Conservation (phyloP, 225 moss, liverwort and hornwort species). For the Polytrichum formosum region DNA sequence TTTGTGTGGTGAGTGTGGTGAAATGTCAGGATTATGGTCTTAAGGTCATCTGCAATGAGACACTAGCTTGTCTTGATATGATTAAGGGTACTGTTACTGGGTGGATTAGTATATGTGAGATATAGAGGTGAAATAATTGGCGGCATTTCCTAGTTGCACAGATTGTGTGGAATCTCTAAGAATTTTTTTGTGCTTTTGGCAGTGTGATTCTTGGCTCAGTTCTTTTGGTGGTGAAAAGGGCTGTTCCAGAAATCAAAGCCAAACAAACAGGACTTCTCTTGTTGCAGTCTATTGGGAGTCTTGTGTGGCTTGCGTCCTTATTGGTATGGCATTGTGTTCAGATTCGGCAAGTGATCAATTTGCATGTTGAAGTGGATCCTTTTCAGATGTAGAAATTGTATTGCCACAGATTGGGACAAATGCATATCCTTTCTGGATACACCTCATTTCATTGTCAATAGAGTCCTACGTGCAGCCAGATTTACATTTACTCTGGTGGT, state of each 20-base stretch:
- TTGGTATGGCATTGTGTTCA: slow-evolving; percentile 15
- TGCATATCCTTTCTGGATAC: no score
- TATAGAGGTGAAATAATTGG: neutral
- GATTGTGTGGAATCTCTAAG: neutral
- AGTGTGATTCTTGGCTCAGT: slow-evolving; percentile 24
- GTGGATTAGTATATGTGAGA: no score
- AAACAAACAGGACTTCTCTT: slow-evolving; percentile 34
- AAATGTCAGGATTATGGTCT: no score
- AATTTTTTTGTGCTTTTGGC: neutral
- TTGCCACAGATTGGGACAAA: no score
- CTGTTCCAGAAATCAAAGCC: slow-evolving; percentile 40
- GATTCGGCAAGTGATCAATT: no score
- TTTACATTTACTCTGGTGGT: neutral
- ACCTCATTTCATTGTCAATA: neutral
- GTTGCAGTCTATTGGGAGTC: slow-evolving; percentile 34
- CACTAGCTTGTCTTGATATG: no score
- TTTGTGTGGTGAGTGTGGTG: neutral
- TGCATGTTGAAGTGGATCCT: no score
- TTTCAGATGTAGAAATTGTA: no score
- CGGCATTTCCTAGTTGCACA: neutral
- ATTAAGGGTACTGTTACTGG: no score
- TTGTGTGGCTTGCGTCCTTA: slow-evolving; percentile 25
- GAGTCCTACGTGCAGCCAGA: neutral
- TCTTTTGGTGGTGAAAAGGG: slow-evolving; percentile 24
- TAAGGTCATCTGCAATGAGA: no score